phyloP scores from a whole-genome alignment of 352 stramenopile genomes.

The Phytopythium sindhum region DNA sequence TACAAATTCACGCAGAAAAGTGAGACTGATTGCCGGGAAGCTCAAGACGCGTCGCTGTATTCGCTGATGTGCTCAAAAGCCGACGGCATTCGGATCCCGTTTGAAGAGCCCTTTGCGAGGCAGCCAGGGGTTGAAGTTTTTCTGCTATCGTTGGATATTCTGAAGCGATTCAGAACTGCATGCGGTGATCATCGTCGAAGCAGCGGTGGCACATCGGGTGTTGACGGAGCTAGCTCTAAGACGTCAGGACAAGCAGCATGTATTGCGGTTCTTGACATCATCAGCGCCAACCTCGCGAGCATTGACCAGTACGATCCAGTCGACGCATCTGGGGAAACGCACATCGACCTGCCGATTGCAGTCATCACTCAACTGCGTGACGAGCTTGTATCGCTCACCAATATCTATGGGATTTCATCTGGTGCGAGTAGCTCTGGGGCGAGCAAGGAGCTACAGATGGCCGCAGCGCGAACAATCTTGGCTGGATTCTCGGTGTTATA shows the following conservation, averaged over 20 bases:
- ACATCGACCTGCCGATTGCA: conserved; percentile 32
- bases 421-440: not conserved
- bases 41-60: conserved; percentile 7
- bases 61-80: not conserved
- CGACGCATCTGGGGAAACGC: conserved; percentile 15
- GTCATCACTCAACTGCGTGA: conserved; percentile 34
- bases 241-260: conserved; percentile 13
- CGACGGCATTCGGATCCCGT: conserved; percentile 18
- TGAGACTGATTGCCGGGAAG: not conserved
- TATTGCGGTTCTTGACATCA: conserved; percentile 45
- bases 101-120: conserved; percentile 77
- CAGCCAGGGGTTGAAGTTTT: conserved; percentile 64
- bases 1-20: conserved; percentile 19
- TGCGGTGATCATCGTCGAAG: not conserved
- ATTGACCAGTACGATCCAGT: conserved; percentile 54
- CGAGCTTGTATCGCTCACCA: conserved; percentile 50
- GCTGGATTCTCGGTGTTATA: conserved; percentile 65
- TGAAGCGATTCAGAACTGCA: conserved; percentile 32
- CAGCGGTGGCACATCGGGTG: not conserved
- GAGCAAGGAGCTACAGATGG: conserved; percentile 33
- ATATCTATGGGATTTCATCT: conserved; percentile 16
- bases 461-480: conserved; percentile 65
- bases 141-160: conserved; percentile 40
- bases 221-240: not conserved
- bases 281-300: conserved; percentile 66